Evolutionary conservation across 306 rosid genomes (phyloP).

Genomic region (Malus sylvestris): DNA sequence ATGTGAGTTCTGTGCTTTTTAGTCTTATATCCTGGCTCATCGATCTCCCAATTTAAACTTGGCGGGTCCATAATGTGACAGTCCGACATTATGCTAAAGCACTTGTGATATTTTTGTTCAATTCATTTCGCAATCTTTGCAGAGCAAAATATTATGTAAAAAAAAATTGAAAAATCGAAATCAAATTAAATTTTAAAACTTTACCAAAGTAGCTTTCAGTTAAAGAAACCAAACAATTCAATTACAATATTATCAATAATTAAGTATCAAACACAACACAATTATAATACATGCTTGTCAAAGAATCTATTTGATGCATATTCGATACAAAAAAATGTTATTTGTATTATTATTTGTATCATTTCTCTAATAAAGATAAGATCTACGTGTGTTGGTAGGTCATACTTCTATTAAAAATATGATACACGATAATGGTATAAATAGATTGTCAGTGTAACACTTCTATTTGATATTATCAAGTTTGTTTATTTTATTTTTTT

Average conservation of each 20-base stretch:
- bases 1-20: background rate
- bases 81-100: background rate
- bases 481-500: background rate
- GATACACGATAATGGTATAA: too few relatives aligned
- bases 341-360: too few relatives aligned
- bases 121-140: background rate
- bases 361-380: too few relatives aligned
- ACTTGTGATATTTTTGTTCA: background rate
- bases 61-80: background rate
- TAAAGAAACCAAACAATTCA: background rate
- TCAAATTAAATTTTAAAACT: too few relatives aligned
- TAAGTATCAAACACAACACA: background rate
- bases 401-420: too few relatives aligned
- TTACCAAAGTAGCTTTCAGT: background rate
- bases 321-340: background rate
- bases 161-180: too few relatives aligned
- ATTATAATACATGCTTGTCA: too few relatives aligned
- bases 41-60: background rate
- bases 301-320: background rate
- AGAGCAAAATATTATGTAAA: background rate
- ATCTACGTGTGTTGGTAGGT: too few relatives aligned
- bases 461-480: background rate
- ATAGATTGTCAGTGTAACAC: too few relatives aligned
- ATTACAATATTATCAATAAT: too few relatives aligned
- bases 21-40: background rate